Base-by-base conservation (phyloP, 345 rosid species). In the Aquilaria malaccensis region DNA sequence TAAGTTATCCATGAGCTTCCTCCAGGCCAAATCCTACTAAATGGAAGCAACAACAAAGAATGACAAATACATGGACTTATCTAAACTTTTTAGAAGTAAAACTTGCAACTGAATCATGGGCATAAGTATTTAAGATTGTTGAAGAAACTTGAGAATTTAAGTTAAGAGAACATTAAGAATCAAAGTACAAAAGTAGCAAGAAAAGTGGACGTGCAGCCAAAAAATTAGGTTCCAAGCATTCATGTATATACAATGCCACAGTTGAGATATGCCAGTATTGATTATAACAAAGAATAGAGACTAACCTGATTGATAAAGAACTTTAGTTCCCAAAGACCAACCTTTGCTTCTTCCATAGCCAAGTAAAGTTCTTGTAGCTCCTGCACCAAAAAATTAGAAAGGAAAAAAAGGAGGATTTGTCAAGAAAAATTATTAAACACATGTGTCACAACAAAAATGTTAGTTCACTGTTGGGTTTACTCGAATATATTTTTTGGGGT, bases 321-420 rank as follows among this genome's bases (percentile, higher is more conserved):
- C 70, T 70, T 89, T 37, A 93, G 80, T 13, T 97, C 97, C 98
- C 98, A 93, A 62, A 93, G 88, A 49, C 98, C 98, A 76, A 89
- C 98, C 78, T 93, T 89, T 66, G 89, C 98, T 83, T 93, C 98
- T 78, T 89, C 98, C 82, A 93, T 53, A 67, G 97, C 80, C 2
- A 94, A 93, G 79, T 89, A 82, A 55, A 93, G 82, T 65, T 93
- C 96, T 78, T 85, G 96, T 48, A 93, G 85, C 80, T 93, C 96
- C 98, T 93, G 71, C 11, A 72, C 46, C 58, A 66, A 58, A 67
- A 30, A 46, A 56, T 52, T 29, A 50, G 33, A 51, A 43, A 11
- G 22, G 30, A 52, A 74, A 7, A 12, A 51, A 22, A 22, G 0
- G 30, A 14, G 15, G 14, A 37, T 9, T 9, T 37, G 10, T 22